phyloP scores from a whole-genome alignment of 139 green algal species.

The Auxenochlorella pyrenoidosa region DNA sequence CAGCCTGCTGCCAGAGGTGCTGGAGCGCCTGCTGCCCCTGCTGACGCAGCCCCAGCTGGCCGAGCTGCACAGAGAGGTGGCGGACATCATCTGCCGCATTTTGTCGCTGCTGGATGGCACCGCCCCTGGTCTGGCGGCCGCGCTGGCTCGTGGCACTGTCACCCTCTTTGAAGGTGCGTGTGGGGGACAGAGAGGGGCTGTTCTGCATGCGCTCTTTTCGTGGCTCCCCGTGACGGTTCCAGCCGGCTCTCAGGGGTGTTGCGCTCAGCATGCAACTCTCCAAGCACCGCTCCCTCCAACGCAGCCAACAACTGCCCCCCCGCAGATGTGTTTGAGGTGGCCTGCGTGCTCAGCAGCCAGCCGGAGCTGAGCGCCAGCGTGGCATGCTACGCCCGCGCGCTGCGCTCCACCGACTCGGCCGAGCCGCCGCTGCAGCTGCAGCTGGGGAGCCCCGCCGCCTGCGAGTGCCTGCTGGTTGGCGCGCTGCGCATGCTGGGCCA shows the following conservation, averaged over 20 bases:
- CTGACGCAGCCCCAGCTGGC: constrained; percentile 8
- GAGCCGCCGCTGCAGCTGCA: constrained; percentile 32
- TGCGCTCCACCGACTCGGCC: constrained; percentile 13
- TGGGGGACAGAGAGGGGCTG: not conserved
- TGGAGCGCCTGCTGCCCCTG: constrained; percentile 51
- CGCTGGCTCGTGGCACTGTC: not conserved
- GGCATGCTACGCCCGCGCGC: constrained; percentile 2
- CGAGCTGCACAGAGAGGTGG: not conserved
- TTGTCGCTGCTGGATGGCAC: constrained; percentile 4
- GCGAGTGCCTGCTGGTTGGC: constrained; percentile 23
- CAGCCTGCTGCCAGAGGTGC: constrained; percentile 32
- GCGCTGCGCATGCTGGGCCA: constrained; percentile 23
- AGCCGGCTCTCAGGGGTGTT: no score
- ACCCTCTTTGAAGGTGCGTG: constrained; percentile 23
- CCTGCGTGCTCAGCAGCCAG: constrained; percentile 33
- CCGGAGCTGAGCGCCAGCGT: constrained; percentile 23
- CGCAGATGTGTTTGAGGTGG: constrained; percentile 18
- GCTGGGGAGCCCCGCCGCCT: not conserved
- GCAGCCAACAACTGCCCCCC: no score
- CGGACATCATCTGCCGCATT: constrained; percentile 10
- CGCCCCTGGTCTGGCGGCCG: not conserved
- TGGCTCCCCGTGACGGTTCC: no score
- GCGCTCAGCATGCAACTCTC: no score
- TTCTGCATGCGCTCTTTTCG: no score
- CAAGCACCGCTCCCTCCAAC: no score